Conservation (phyloP, 345 rosid genomes). For the Citrus glauca region DNA sequence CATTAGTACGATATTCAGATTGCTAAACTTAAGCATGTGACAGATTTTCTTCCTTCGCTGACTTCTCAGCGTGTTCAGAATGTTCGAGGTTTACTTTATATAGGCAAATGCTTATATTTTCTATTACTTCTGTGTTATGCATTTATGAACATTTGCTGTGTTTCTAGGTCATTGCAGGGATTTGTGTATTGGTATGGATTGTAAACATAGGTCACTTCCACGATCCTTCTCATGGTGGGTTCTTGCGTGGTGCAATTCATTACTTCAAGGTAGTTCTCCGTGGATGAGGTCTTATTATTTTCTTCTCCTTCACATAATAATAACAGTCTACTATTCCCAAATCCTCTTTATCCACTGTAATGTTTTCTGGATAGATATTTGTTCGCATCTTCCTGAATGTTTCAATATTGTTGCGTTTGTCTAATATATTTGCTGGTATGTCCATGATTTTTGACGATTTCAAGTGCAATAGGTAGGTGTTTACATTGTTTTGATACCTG, state of each 20-base stretch:
- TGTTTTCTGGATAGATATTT: not conserved
- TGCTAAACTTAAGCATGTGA: not conserved
- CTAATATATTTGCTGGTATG: not conserved
- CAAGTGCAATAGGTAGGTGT: not conserved
- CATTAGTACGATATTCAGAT: not conserved
- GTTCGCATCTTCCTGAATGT: not conserved
- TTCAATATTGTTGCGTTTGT: not conserved
- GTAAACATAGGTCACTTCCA: slow-evolving; percentile 97
- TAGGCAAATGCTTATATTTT: not conserved
- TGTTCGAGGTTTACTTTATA: not conserved
- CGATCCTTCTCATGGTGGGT: slow-evolving; percentile 97
- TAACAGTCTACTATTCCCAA: not conserved
- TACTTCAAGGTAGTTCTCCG: slow-evolving; percentile 75
- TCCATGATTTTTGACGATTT: not conserved
- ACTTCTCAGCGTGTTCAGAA: not conserved
- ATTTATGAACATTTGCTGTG: slow-evolving; percentile 11
- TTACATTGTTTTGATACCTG: not conserved
- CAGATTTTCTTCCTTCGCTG: not conserved
- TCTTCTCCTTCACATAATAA: not conserved
- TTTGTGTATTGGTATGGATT: slow-evolving; percentile 93
- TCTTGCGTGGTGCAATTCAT: slow-evolving; percentile 93
- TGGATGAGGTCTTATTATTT: not conserved
- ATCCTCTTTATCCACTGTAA: not conserved
- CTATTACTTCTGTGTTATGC: not conserved
- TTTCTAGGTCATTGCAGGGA: slow-evolving; percentile 93